Evolutionary conservation across 345 rosid genomes (phyloP).

Genomic region (Linum usitatissimum): DNA sequence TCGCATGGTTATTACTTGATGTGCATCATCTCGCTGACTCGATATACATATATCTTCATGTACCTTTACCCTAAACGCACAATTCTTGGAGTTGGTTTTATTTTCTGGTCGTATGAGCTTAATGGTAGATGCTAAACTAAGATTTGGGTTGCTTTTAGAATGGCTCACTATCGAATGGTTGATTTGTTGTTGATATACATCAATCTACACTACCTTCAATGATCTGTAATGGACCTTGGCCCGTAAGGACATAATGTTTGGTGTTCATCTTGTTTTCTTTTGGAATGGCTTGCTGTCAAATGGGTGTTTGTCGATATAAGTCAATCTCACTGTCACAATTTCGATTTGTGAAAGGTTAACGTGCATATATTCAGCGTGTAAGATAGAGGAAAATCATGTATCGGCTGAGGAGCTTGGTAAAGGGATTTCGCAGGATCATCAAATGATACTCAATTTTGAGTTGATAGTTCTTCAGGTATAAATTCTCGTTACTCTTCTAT

Average conservation of each 20-base stretch:
- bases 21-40: background rate
- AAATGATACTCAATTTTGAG: conserved; percentile 91
- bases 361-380: conserved; percentile 86
- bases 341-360: conserved; percentile 59
- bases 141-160: background rate
- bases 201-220: conserved; percentile 45
- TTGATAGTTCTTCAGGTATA: conserved; percentile 91
- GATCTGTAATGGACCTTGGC: conserved; percentile 67
- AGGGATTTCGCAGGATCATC: conserved; percentile 97
- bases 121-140: background rate
- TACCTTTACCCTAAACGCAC: too few species aligned
- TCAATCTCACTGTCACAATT: background rate
- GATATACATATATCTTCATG: too few species aligned
- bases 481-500: conserved; percentile 15
- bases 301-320: background rate
- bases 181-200: background rate
- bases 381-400: conserved; percentile 96
- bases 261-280: background rate
- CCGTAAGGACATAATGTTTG: background rate
- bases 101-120: background rate
- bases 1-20: background rate
- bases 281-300: background rate
- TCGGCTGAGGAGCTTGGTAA: conserved; percentile 99
- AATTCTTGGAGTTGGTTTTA: too few species aligned
- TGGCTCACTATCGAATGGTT: background rate